Base-by-base conservation (phyloP, 148 eudicot species). In the Fagopyrum esculentum region DNA sequence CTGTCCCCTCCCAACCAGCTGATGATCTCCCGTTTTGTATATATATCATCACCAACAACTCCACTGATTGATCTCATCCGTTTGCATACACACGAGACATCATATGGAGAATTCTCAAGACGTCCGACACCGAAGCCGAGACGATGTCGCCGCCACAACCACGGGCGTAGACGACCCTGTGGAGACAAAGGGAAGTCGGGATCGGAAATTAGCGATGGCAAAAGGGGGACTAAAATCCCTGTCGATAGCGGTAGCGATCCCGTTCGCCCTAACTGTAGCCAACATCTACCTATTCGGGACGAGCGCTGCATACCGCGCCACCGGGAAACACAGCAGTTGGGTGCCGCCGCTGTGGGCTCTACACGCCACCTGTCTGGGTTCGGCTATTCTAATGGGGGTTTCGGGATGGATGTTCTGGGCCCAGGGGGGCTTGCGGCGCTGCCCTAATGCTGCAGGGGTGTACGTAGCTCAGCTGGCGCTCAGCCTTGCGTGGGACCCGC, bases 371-470 rank as follows among this genome's bases (percentile, higher is more conserved):
- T 86, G 86, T 44, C 59, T 94, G 69, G 88, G 78, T 6, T 83
- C 84, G 9, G 77, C 90, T 0, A 30, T 77, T 1, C 74, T 94
- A 0, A 84, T 90, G 93, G 93, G 97, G 79, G 83, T 90, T 1
- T 86, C 90, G 8, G 93, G 87, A 0, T 94, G 97, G 97, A 85
- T 94, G 1, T 90, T 91, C 2, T 94, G 98, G 98, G 96, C 92
- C 16, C 89, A 90, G 6, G 97, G 93, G 5, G 98, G 98, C 82
- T 87, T 94, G 51, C 95, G 90, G 45, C 74, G 82, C 51, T 72
- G 69, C 75, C 93, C 93, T 9, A 63, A 7, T 1, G 83, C 80
- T 0, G 16, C 85, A 69, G 75, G 78, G 1, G 45, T 91, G 30
- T 90, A 83, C 57, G 16, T 83, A 80, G 83, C 78, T 35, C 92